A percentile compares a stretch with the other conserved stretches of the same genome.
phyloP scores from a whole-genome alignment of 345 rosid genomes.

The Camelina neglecta region DNA sequence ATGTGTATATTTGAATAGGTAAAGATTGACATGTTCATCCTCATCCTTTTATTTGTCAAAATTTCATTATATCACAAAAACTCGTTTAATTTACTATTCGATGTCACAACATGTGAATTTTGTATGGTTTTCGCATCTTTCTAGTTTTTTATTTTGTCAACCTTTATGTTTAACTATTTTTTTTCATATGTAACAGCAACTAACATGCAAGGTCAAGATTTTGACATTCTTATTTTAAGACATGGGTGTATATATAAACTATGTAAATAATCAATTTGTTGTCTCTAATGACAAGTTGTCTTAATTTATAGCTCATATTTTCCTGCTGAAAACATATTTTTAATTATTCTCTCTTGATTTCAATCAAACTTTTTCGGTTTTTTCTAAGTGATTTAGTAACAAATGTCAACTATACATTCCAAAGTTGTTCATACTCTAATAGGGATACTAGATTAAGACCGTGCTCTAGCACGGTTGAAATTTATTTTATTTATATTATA shows the following conservation, averaged over 20 bases:
- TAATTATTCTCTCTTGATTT: background rate
- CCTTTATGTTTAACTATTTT: background rate
- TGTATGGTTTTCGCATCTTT: constrained; percentile 25
- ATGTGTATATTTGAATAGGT: constrained; percentile 37
- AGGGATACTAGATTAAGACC: background rate
- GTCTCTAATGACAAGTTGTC: constrained; percentile 28
- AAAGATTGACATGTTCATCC: constrained; percentile 37
- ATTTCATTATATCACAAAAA: background rate
- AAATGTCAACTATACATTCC: constrained; percentile 30
- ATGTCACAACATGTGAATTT: constrained; percentile 34
- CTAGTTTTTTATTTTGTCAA: constrained; percentile 11
- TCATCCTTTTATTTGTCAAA: background rate
- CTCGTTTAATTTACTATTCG: background rate
- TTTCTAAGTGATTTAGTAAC: constrained; percentile 1
- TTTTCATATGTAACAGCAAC: background rate
- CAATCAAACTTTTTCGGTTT: background rate
- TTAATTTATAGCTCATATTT: background rate
- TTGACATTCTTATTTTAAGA: constrained; percentile 22
- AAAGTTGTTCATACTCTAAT: background rate
- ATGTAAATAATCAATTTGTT: constrained; percentile 12
- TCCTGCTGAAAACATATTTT: background rate
- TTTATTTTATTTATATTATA: too few relatives aligned
- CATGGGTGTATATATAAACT: constrained; percentile 1
- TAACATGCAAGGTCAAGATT: constrained; percentile 27
- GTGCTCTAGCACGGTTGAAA: too few relatives aligned